Conservation (phyloP, 2,329 filamentous ascomycete genomes). For the Cadophora malorum region DNA sequence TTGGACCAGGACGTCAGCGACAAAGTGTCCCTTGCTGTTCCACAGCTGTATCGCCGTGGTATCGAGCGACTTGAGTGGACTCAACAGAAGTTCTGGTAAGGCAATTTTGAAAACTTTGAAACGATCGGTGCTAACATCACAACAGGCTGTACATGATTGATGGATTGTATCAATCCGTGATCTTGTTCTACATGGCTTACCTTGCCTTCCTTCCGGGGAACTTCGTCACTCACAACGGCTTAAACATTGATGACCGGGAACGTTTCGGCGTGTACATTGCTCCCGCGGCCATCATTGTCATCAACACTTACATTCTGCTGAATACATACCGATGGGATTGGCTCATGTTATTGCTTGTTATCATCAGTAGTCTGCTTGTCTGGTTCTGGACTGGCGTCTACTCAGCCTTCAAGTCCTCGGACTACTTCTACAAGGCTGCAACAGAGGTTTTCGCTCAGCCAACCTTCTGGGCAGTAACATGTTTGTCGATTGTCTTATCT, state of each 20-base stretch:
- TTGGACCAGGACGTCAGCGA: slow-evolving; percentile 97
- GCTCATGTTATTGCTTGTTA: slow-evolving; percentile 85
- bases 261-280: slow-evolving; percentile 89
- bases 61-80: slow-evolving; percentile 98
- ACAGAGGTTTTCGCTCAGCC: slow-evolving; percentile 80
- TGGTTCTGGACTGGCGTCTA: slow-evolving; percentile 98
- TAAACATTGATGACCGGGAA: slow-evolving; percentile 78
- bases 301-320: slow-evolving; percentile 93
- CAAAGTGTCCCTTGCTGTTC: slow-evolving; percentile 89
- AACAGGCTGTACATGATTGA: slow-evolving; percentile 89
- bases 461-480: slow-evolving; percentile 85
- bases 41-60: slow-evolving; percentile 91
- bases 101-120: slow-evolving; percentile 42
- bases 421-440: slow-evolving; percentile 79
- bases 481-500: slow-evolving; percentile 81
- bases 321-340: slow-evolving; percentile 99
- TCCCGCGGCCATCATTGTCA: slow-evolving; percentile 82
- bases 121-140: slow-evolving; percentile 42
- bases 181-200: slow-evolving; percentile 93
- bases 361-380: slow-evolving; percentile 82
- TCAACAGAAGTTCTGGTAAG: slow-evolving; percentile 92
- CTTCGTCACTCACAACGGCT: slow-evolving; percentile 74
- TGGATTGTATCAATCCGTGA: slow-evolving; percentile 91
- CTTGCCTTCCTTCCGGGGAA: slow-evolving; percentile 74
- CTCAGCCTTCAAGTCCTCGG: slow-evolving; percentile 55